Evolutionary conservation across 1,284 basidiomycete genomes (phyloP), one percentile per base, ranked within the genome.

Genomic region (Trichosporon coremiiforme): DNA sequence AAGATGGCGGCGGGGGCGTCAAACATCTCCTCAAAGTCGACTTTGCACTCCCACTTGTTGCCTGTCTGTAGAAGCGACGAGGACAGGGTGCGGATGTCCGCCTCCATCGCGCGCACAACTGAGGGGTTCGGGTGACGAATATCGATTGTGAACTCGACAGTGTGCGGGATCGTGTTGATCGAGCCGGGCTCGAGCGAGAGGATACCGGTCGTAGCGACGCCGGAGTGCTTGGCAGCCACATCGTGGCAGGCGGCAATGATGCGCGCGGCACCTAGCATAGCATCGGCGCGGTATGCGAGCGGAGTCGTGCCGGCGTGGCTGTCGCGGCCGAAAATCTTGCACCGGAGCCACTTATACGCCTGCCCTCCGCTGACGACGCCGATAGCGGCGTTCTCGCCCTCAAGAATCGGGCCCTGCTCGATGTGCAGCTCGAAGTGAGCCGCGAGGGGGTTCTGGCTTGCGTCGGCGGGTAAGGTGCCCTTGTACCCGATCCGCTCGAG

Each of bases 381-480:
- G 53, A 76, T 73, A 15, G 66, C 70, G 12, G 70, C 67, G n/a
- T 64, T 64, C 45, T 69, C 66, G 22, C 47, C 55, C 60, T 74
- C 71, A 29, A 79, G 72, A 13, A 79, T 71, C 6, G 78, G 78
- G 4, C 77, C 78, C 64, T 79, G 78, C 62, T 79, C 71, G 63
- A 79, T 79, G 67, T 79, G 77, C 8, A 78, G 68, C 68, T 79
- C 78, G 67, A 78, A 79, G 68, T 79, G 78, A 0, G 76, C 77
- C 1, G 65, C 73, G 25, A 79, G 68, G 0, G 77, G 77, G 67
- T 72, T 75, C 2, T 53, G 45, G 65, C 33, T 57, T 13, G 65
- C 65, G 10, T 63, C 68, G 9, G 53, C 63, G n/a, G 63, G 65
- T 2, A 70, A 12, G 3, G 53, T 8, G 25, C 71, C 71, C 17